Conservation (phyloP, 352 stramenopile species). For the Globisporangium carolinianum region DNA sequence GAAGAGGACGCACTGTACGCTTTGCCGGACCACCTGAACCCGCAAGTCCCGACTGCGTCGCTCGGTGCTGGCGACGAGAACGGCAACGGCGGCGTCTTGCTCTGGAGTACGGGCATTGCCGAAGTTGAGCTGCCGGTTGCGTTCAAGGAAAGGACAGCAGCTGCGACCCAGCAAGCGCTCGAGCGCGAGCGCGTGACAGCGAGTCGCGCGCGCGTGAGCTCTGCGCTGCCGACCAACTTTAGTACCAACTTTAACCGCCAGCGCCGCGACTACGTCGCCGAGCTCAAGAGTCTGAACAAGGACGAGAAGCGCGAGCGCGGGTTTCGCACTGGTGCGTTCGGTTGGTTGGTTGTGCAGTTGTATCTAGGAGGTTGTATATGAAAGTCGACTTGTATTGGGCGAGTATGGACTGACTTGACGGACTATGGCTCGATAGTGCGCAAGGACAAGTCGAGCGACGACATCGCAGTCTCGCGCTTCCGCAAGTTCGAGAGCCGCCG, state of each 20-base stretch:
- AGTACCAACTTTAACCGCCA: conserved; percentile 78
- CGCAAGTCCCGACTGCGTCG: conserved; percentile 27
- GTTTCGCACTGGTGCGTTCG: conserved; percentile 38
- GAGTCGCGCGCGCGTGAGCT: conserved; percentile 21
- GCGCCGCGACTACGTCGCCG: conserved; percentile 47
- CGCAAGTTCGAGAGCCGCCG: conserved; percentile 67
- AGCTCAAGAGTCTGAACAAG: conserved; percentile 63
- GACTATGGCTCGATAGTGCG: conserved; percentile 19
- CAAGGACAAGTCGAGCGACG: conserved; percentile 59
- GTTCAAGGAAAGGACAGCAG: conserved; percentile 45
- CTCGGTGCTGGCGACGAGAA: conserved; percentile 28
- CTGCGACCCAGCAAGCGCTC: conserved; percentile 43
- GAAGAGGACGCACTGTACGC: conserved; percentile 67
- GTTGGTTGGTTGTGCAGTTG: background rate
- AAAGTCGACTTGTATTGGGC: background rate
- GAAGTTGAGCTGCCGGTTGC: conserved; percentile 63
- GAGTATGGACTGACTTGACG: background rate
- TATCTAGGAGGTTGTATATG: no score
- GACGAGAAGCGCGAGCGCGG: conserved; percentile 65
- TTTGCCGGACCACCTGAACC: conserved; percentile 49
- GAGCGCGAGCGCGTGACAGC: conserved; percentile 16
- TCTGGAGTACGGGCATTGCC: conserved; percentile 73
- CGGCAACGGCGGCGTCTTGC: conserved; percentile 55
- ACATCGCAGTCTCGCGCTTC: conserved; percentile 58
- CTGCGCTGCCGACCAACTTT: conserved; percentile 61